These are phyloP conservation scores for Blastobotrys muscicola DNA, from an alignment of 805 yeast species.

Conservation along the genomic window DNA sequence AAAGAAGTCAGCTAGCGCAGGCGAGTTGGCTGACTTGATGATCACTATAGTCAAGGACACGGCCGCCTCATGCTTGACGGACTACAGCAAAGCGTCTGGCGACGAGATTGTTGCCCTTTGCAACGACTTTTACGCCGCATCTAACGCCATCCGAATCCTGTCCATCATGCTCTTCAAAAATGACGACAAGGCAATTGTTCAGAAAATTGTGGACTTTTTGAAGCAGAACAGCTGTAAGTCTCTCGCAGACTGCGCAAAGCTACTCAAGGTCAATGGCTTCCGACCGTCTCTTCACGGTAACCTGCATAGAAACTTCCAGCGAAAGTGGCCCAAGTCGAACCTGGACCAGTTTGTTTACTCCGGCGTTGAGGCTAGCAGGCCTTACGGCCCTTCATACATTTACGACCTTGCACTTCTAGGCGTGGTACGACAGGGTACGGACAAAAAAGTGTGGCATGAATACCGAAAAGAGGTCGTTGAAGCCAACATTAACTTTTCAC, in stretches of 20 bases:
- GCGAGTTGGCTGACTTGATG: conserved; percentile 4
- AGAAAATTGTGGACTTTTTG: conserved; percentile 14
- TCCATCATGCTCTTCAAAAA: conserved; percentile 54
- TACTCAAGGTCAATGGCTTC: conserved; percentile 39
- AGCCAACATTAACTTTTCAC: conserved; percentile 56
- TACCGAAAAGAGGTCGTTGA: conserved; percentile 42
- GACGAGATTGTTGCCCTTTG: conserved; percentile 14
- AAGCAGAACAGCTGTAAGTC: conserved; percentile 19
- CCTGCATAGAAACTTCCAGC: conserved; percentile 37
- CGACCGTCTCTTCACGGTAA: conserved; percentile 38
- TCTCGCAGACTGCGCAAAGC: conserved; percentile 21
- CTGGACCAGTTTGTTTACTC: conserved; percentile 24
- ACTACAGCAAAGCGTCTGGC: conserved; percentile 1
- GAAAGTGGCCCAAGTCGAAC: conserved; percentile 35
- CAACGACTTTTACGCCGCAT: conserved; percentile 30
- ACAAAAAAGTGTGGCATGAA: conserved; percentile 32
- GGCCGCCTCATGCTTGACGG: conserved; percentile 2
- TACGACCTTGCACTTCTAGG: conserved; percentile 61
- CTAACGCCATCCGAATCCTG: conserved; percentile 66
- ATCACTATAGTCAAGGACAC: conserved; percentile 1
- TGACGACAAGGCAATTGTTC: conserved; percentile 18
- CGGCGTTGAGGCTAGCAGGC: conserved; percentile 32
- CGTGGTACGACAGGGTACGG: conserved; percentile 37
- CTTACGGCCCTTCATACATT: conserved; percentile 43
- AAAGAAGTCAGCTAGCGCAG: conserved; percentile 25